These are phyloP conservation scores for Paraleonurus japonicus DNA, from an alignment of 257 asterid species.

Conservation along the genomic window DNA sequence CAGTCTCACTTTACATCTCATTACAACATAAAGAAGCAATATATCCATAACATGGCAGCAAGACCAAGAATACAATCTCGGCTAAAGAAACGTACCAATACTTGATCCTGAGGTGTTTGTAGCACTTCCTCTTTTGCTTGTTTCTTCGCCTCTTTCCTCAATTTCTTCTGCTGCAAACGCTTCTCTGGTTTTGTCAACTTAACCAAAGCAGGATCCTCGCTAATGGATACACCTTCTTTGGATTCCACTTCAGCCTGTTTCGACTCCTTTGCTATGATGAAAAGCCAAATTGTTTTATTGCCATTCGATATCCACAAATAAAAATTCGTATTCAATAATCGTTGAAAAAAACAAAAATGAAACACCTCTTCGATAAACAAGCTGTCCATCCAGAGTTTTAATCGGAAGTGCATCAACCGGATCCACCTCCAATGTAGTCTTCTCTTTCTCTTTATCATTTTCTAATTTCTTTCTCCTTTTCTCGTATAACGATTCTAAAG, in stretches of 20 bases:
- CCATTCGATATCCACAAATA: not conserved
- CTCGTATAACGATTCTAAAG: constrained; percentile 70
- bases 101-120: constrained; percentile 70
- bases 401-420: constrained; percentile 94
- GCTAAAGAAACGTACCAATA: constrained; percentile 50
- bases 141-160: constrained; percentile 85
- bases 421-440: constrained; percentile 61
- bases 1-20: not conserved
- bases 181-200: constrained; percentile 76
- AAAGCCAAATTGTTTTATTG: not conserved
- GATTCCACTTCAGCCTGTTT: constrained; percentile 46
- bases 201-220: constrained; percentile 33
- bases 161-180: constrained; percentile 66
- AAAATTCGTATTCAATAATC: not conserved
- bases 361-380: constrained; percentile 64
- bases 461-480: constrained; percentile 53
- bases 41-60: not conserved
- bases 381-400: constrained; percentile 66
- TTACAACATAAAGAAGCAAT: not conserved
- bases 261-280: constrained; percentile 45
- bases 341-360: not conserved
- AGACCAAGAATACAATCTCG: not conserved
- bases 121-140: constrained; percentile 67
- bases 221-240: constrained; percentile 41
- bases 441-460: constrained; percentile 46